Evolutionary conservation across 2,329 filamentous ascomycete species (phyloP), one percentile per base, ranked within the genome.

Genomic region (Trichoderma cornu-damae): DNA sequence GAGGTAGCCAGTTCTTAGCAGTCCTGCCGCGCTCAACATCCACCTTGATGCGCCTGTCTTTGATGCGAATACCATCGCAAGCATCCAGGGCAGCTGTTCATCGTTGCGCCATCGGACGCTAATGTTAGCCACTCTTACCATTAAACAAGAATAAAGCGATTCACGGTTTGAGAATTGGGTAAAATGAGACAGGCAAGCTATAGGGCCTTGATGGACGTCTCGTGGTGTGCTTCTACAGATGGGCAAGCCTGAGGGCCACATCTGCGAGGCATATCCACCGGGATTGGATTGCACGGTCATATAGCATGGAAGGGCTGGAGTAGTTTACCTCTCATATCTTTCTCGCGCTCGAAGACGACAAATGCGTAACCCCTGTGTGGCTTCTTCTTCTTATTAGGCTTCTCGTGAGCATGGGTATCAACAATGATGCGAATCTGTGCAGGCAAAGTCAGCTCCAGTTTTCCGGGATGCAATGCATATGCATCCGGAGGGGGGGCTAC

Each of bases 1-100:
- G 87, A 61, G 94, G 94, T 68, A 89, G 88, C 94, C 94, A 99
- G 48, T 88, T 90, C 68, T 89, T 89, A 38, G 96, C 90, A 30
- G 94, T 97, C 65, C 94, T 88, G 64, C 94, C 94, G 68, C 94
- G 87, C 75, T 99, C 94, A 60, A 97, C 93, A 70, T 99, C 94
- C 67, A 97, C 91, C 69, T 96, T 85, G 68, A 97, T 89, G 66
- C 88, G 86, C 68, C 93, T 86, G 70, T 95, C 92, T 71, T 91
- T 95, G 76, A 99, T 96, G 65, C 87, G 86, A 68, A 96, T 88
- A 63, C 90, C 90, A 80, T 97, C 92, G 71, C 82, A 85, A 65
- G 79, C 75, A 68, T 86, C 96, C 79, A 96, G 86, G 74, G 94
- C 94, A 80, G 92, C 94, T 96, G 82, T 75, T 80, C 73, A 73